These are phyloP conservation scores for Colletotrichum cuscutae DNA, from an alignment of 2,329 filamentous ascomycete genomes.

Conservation along the genomic window DNA sequence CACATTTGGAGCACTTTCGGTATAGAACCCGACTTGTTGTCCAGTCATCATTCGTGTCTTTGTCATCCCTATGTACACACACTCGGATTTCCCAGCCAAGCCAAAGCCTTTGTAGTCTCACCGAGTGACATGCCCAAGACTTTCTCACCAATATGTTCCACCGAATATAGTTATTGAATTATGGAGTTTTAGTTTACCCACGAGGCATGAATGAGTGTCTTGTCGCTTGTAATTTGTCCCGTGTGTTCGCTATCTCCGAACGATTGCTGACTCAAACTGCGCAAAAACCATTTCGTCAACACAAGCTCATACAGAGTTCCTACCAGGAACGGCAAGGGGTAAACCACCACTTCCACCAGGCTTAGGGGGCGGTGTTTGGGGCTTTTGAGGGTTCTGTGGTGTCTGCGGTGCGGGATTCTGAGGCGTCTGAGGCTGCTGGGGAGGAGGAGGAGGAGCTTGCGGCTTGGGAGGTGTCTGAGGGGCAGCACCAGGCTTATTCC, in stretches of 20 bases:
- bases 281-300: conserved; percentile 25
- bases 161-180: background rate
- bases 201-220: background rate
- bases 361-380: background rate
- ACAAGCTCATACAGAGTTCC: conserved; percentile 7
- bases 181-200: conserved; percentile 1
- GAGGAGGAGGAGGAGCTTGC: background rate
- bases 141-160: background rate
- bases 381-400: background rate
- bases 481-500: background rate
- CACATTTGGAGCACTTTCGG: background rate
- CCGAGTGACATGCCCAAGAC: background rate
- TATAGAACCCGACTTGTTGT: background rate
- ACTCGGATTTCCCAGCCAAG: background rate
- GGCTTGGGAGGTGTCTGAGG: background rate
- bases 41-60: conserved; percentile 1
- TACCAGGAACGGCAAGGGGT: conserved; percentile 22
- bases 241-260: background rate
- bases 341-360: background rate
- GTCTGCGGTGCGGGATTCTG: background rate
- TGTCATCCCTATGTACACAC: conserved; percentile 19
- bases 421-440: background rate
- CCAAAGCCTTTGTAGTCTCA: background rate
- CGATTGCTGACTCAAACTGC: conserved; percentile 12
- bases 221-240: conserved; percentile 5